phyloP scores from a whole-genome alignment of 352 stramenopile genomes.

The Pythium myriotylum region DNA sequence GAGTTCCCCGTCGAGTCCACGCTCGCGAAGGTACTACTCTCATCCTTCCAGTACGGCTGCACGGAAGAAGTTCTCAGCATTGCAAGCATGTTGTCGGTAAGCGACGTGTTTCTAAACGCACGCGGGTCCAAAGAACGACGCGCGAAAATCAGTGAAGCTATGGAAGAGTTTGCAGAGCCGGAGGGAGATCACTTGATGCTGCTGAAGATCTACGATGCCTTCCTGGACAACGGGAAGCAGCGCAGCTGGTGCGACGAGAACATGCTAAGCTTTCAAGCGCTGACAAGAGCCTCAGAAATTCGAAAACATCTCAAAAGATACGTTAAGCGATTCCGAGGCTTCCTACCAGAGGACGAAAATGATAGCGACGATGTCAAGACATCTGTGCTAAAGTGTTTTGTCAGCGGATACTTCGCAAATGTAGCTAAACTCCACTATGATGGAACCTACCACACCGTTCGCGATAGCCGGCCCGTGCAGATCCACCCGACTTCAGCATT shows the following conservation, averaged over 20 bases:
- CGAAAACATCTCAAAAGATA: constrained; percentile 70
- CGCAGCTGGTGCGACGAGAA: constrained; percentile 80
- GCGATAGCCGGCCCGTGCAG: constrained; percentile 67
- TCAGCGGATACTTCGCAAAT: constrained; percentile 94
- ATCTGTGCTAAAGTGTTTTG: constrained; percentile 64
- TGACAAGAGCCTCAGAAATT: constrained; percentile 68
- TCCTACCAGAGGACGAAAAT: constrained; percentile 6
- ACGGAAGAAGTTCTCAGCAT: constrained; percentile 95
- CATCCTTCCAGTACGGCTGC: constrained; percentile 78
- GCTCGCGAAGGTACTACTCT: constrained; percentile 67
- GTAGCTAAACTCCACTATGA: constrained; percentile 94
- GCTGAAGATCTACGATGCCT: constrained; percentile 71
- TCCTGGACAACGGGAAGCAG: constrained; percentile 62
- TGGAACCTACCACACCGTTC: constrained; percentile 63
- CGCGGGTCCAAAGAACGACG: constrained; percentile 69
- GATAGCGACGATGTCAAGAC: constrained; percentile 25
- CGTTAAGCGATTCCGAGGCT: constrained; percentile 48
- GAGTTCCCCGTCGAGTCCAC: constrained; percentile 97
- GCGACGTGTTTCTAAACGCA: constrained; percentile 70
- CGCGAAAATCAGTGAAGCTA: constrained; percentile 63
- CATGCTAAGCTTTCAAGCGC: constrained; percentile 56
- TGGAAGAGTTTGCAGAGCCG: constrained; percentile 66
- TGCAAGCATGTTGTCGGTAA: constrained; percentile 95
- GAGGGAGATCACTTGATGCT: constrained; percentile 78
- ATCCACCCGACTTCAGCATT: constrained; percentile 80